phyloP scores from a whole-genome alignment of 2,329 filamentous ascomycete genomes.

The Trichoderma sp. region DNA sequence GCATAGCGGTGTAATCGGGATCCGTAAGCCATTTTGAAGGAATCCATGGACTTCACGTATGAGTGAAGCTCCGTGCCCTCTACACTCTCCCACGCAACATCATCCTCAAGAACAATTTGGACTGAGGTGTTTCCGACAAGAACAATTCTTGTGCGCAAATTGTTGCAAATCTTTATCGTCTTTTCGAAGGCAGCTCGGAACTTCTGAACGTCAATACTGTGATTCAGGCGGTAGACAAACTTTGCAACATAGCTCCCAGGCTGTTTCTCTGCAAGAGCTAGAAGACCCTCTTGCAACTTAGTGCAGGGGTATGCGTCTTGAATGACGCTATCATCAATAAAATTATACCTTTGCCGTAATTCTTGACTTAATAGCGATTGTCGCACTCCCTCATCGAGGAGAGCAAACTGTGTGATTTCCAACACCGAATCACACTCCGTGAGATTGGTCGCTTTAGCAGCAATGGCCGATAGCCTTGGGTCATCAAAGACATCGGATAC shows the following conservation, averaged over 20 bases:
- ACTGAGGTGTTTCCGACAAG: not conserved
- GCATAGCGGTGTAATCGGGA: not conserved
- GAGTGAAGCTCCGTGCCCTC: not conserved
- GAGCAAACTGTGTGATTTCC: not conserved
- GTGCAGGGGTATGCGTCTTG: not conserved
- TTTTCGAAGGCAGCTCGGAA: conserved; percentile 23
- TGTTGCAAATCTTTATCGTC: not conserved
- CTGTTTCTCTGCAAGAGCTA: not conserved
- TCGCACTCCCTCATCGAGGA: not conserved
- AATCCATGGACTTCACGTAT: not conserved
- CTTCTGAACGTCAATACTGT: not conserved
- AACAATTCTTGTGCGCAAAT: conserved; percentile 24
- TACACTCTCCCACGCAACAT: not conserved
- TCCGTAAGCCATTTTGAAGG: not conserved
- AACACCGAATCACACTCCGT: not conserved
- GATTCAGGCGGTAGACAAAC: not conserved
- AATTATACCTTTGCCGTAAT: not conserved
- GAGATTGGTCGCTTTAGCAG: not conserved
- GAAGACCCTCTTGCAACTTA: not conserved
- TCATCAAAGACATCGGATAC: conserved; percentile 23
- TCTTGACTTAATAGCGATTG: not conserved
- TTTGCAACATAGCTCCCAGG: conserved; percentile 2
- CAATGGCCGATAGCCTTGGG: conserved; percentile 7
- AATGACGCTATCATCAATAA: not conserved
- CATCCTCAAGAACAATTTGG: not conserved